Evolutionary conservation across 2,329 filamentous ascomycete genomes (phyloP).

Genomic region (Anthostomella pinea): DNA sequence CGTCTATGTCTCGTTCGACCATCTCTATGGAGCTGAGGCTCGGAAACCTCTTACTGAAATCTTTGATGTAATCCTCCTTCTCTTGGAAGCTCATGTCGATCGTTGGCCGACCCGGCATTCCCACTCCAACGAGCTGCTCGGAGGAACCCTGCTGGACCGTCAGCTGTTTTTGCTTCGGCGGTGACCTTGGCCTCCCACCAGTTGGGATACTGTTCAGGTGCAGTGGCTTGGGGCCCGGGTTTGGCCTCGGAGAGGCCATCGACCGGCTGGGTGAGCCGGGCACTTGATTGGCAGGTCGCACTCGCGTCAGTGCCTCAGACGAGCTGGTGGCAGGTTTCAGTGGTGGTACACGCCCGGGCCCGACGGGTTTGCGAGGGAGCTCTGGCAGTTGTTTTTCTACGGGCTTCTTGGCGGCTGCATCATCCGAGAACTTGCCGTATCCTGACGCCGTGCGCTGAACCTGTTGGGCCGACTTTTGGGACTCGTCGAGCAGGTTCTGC

Average conservation of each 20-base stretch:
- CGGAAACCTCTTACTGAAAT: constrained; percentile 84
- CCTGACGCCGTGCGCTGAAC: constrained; percentile 76
- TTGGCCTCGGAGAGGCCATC: constrained; percentile 41
- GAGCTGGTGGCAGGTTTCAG: constrained; percentile 23
- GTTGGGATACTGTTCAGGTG: constrained; percentile 58
- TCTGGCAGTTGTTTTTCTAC: constrained; percentile 40
- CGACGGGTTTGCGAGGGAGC: constrained; percentile 52
- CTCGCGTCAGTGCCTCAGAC: constrained; percentile 20
- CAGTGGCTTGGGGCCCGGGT: constrained; percentile 59
- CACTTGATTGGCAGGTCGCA: constrained; percentile 17
- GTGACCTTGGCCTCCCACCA: constrained; percentile 43
- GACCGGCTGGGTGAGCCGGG: constrained; percentile 24
- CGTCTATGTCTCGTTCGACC: constrained; percentile 67
- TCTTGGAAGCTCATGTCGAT: constrained; percentile 56
- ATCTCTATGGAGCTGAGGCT: constrained; percentile 83
- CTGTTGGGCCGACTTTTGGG: constrained; percentile 52
- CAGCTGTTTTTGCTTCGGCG: constrained; percentile 38
- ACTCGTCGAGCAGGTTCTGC: constrained; percentile 79
- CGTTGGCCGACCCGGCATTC: constrained; percentile 46
- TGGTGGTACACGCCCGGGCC: constrained; percentile 20
- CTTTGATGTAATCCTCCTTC: constrained; percentile 61
- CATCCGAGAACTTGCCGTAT: constrained; percentile 81
- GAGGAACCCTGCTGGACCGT: constrained; percentile 25
- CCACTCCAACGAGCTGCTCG: constrained; percentile 43
- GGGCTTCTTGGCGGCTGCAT: constrained; percentile 35